A percentile compares a stretch with the other conserved stretches of the same genome.
Evolutionary conservation across 2,329 filamentous ascomycete species (phyloP).

Genomic region (Hymenoscyphus fraxineus): DNA sequence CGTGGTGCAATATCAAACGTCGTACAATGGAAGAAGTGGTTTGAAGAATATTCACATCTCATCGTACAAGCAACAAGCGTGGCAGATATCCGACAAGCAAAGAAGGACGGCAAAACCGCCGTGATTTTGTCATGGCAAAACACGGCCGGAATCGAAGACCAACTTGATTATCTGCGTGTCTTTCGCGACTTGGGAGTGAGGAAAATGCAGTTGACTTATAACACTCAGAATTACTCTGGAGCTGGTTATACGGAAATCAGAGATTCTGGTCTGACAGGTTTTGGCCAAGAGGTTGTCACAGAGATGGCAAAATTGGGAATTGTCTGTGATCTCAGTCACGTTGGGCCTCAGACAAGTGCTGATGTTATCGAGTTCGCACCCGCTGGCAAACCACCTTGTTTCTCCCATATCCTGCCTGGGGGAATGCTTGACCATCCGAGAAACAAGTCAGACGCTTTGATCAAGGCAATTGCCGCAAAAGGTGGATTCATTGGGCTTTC

Average conservation of each 20-base stretch:
- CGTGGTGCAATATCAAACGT: conserved; percentile 39
- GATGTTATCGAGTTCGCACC: conserved; percentile 38
- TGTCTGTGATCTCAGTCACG: conserved; percentile 35
- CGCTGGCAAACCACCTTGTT: conserved; percentile 39
- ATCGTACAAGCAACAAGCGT: conserved; percentile 39
- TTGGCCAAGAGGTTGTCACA: conserved; percentile 22
- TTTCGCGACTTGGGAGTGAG: conserved; percentile 40
- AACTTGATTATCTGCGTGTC: conserved; percentile 38
- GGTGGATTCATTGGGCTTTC: conserved; percentile 40
- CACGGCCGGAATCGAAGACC: conserved; percentile 41
- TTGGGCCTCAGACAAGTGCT: conserved; percentile 35
- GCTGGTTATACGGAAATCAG: conserved; percentile 39
- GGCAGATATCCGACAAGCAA: conserved; percentile 38
- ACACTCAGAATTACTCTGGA: conserved; percentile 41
- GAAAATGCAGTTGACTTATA: conserved; percentile 43
- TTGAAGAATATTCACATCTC: conserved; percentile 39
- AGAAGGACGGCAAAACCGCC: conserved; percentile 37
- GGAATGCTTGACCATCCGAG: conserved; percentile 38
- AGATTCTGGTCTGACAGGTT: conserved; percentile 38
- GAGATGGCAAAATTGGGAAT: conserved; percentile 36
- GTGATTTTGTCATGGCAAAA: conserved; percentile 42
- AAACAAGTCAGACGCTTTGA: conserved; percentile 39
- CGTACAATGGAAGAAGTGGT: conserved; percentile 43
- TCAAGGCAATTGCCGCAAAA: conserved; percentile 36
- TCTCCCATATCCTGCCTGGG: conserved; percentile 38